phyloP scores from a whole-genome alignment of 2,329 filamentous ascomycete genomes.

The Westerdykella aurantiaca region DNA sequence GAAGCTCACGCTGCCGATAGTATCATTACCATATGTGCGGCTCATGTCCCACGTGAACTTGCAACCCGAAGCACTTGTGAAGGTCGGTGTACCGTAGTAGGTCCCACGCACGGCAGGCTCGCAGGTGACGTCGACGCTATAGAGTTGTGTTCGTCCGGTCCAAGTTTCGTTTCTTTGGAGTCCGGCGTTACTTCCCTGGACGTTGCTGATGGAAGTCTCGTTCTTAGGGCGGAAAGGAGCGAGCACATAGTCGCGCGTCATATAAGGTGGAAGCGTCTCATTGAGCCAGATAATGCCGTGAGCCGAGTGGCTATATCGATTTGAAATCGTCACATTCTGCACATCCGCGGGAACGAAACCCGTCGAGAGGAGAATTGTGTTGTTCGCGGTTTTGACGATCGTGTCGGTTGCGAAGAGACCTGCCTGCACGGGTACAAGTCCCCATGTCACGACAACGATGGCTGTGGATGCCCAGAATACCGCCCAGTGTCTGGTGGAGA shows the following conservation, averaged over 20 bases:
- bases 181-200: too few relatives aligned
- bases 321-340: too few relatives aligned
- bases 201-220: too few relatives aligned
- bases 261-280: constrained; percentile 43
- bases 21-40: too few relatives aligned
- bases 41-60: background rate
- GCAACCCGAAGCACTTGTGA: too few relatives aligned
- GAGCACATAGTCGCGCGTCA: constrained; percentile 39
- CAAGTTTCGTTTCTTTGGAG: constrained; percentile 9
- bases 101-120: constrained; percentile 3
- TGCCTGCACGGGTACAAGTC: constrained; percentile 51
- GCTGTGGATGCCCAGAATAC: constrained; percentile 46
- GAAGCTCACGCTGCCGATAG: background rate
- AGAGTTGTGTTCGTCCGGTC: constrained; percentile 13
- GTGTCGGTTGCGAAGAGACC: constrained; percentile 48
- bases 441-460: constrained; percentile 51
- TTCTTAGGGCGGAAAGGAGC: too few relatives aligned
- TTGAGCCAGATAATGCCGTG: constrained; percentile 46
- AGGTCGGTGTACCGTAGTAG: background rate
- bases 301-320: too few relatives aligned
- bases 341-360: constrained; percentile 19
- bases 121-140: constrained; percentile 21
- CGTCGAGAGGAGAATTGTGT: too few relatives aligned
- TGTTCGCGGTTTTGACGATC: too few relatives aligned
- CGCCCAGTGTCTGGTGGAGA: constrained; percentile 54